A percentile compares a stretch with the other conserved stretches of the same genome.
These are phyloP conservation scores for Penstemon eatonii DNA, from an alignment of 257 asterid genomes.

Conservation along the genomic window DNA sequence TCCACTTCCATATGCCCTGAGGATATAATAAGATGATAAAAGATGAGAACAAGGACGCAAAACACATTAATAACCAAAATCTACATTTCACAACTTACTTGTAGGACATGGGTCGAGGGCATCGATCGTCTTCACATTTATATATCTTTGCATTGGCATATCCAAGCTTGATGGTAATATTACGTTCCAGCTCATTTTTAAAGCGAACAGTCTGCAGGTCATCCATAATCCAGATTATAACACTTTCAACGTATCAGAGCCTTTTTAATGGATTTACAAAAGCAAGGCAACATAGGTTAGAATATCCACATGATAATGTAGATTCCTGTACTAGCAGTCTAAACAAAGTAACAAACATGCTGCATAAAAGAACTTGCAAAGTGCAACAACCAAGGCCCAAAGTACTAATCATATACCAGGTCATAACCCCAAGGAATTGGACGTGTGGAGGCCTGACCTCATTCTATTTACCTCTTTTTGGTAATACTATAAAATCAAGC, in stretches of 20 bases:
- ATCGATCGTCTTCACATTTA: slow-evolving; percentile 84
- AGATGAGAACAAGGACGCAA: slow-evolving; percentile 17
- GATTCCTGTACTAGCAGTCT: neutral
- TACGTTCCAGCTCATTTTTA: slow-evolving; percentile 94
- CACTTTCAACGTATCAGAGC: neutral
- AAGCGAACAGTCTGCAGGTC: slow-evolving; percentile 88
- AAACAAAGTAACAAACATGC: neutral
- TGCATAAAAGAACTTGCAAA: neutral
- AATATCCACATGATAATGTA: neutral
- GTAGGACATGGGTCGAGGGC: slow-evolving; percentile 96
- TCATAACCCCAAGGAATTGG: neutral
- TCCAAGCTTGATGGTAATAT: slow-evolving; percentile 97
- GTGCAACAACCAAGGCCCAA: slow-evolving; percentile 4
- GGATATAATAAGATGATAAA: neutral
- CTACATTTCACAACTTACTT: slow-evolving; percentile 53
- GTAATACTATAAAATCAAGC: no score
- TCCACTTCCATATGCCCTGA: slow-evolving; percentile 97
- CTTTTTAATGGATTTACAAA: neutral
- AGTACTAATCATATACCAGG: neutral
- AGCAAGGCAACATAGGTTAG: neutral
- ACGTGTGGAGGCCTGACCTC: neutral
- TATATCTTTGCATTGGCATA: slow-evolving; percentile 98
- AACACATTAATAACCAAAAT: slow-evolving; percentile 17
- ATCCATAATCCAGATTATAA: slow-evolving; percentile 27
- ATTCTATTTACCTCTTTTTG: neutral